phyloP scores from a whole-genome alignment of 2,329 filamentous ascomycete genomes.

The Aureobasidium subglaciale region DNA sequence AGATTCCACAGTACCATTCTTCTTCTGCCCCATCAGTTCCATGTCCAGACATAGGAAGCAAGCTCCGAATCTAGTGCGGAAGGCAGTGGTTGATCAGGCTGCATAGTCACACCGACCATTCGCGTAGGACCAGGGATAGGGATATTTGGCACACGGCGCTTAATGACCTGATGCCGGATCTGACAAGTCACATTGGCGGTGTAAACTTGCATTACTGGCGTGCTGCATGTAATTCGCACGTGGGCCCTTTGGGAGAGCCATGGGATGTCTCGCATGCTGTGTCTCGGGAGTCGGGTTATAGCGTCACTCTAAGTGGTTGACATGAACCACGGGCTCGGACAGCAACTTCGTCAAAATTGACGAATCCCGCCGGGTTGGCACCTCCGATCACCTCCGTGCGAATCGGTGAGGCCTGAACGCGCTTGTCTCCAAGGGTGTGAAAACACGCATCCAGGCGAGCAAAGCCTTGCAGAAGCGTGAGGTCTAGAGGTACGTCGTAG shows the following conservation, averaged over 20 bases:
- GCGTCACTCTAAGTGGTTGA: not conserved
- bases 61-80: not conserved
- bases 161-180: not conserved
- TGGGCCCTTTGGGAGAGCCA: not conserved
- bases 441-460: constrained; percentile 7
- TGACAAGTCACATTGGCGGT: constrained; percentile 5
- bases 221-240: constrained; percentile 11
- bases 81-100: not conserved
- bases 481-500: not conserved
- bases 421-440: not conserved
- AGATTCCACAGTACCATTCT: not conserved
- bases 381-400: not conserved
- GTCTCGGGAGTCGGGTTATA: constrained; percentile 2
- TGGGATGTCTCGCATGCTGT: constrained; percentile 14
- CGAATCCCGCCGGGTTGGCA: not conserved
- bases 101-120: not conserved
- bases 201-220: not conserved
- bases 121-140: not conserved
- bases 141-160: constrained; percentile 8
- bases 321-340: not conserved
- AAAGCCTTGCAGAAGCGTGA: constrained; percentile 3
- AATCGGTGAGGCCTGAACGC: not conserved
- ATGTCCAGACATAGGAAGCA: not conserved
- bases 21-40: not conserved
- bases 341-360: not conserved